Conservation (phyloP, 768 basidiomycete genomes). For the Cystobasidium onofrii region DNA sequence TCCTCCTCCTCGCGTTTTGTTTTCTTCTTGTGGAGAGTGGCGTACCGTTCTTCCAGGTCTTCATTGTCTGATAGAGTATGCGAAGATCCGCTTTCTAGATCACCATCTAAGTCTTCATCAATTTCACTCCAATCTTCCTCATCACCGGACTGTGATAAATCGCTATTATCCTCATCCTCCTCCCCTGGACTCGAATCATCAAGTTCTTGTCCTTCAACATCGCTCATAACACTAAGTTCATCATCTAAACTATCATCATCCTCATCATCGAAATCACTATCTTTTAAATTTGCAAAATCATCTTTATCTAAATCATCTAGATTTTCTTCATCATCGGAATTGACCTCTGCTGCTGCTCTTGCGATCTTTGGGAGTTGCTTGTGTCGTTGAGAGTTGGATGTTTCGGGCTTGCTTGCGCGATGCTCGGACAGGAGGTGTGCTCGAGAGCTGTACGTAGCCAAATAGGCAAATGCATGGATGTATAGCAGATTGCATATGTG, state of each 20-base stretch:
- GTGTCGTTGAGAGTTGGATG: background rate
- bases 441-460: background rate
- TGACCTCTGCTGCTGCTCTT: slow-evolving; percentile 11
- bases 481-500: background rate
- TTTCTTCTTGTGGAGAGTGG: background rate
- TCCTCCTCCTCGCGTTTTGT: slow-evolving; percentile 15
- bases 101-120: background rate
- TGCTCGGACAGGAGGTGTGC: slow-evolving; percentile 18
- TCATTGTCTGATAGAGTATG: slow-evolving; percentile 7
- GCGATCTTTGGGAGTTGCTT: slow-evolving; percentile 8
- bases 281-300: slow-evolving; percentile 23
- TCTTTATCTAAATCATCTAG: slow-evolving; percentile 14
- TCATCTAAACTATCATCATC: slow-evolving; percentile 31
- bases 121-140: background rate
- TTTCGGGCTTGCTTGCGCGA: slow-evolving; percentile 14
- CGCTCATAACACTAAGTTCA: slow-evolving; percentile 32
- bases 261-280: slow-evolving; percentile 24
- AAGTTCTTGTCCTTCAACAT: background rate
- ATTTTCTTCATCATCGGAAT: slow-evolving; percentile 27
- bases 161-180: background rate
- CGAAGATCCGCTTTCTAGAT: background rate
- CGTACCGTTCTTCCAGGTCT: slow-evolving; percentile 11
- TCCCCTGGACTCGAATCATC: background rate
- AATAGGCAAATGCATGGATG: background rate
- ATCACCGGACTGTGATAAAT: background rate